Percentiles rank a stretch among this genome's conserved stretches.
These are phyloP conservation scores for Talaromyces sp. DNA, from an alignment of 2,329 filamentous ascomycete genomes.

Conservation along the genomic window DNA sequence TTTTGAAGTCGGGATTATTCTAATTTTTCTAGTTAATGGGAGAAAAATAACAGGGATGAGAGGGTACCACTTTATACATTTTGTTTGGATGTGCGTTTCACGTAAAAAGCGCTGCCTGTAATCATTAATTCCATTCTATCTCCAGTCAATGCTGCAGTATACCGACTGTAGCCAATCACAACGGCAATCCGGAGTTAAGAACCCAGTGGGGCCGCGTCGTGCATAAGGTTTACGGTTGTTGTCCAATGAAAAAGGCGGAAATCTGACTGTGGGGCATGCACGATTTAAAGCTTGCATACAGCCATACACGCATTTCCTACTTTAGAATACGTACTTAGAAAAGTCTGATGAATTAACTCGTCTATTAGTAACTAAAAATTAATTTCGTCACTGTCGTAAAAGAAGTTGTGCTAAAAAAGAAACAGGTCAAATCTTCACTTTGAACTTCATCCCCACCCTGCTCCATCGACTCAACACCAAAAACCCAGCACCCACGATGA, in stretches of 20 bases:
- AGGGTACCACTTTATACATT: neutral
- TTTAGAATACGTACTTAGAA: neutral
- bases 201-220: neutral
- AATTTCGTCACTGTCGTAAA: neutral
- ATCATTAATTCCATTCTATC: neutral
- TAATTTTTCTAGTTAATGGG: neutral
- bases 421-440: neutral
- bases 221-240: too few relatives aligned
- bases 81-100: neutral
- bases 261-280: neutral
- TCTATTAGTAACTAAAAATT: neutral
- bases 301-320: neutral
- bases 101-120: neutral
- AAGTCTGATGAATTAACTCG: neutral
- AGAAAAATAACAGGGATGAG: too few relatives aligned
- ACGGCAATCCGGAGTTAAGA: neutral
- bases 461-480: constrained; percentile 3
- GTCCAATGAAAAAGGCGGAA: too few relatives aligned
- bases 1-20: neutral
- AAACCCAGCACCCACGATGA: constrained; percentile 1
- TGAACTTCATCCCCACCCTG: constrained; percentile 5
- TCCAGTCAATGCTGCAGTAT: neutral
- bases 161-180: neutral
- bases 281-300: neutral
- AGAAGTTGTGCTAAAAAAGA: neutral